phyloP scores from a whole-genome alignment of 83 land plant species.

The Isoetes engelmannii region DNA sequence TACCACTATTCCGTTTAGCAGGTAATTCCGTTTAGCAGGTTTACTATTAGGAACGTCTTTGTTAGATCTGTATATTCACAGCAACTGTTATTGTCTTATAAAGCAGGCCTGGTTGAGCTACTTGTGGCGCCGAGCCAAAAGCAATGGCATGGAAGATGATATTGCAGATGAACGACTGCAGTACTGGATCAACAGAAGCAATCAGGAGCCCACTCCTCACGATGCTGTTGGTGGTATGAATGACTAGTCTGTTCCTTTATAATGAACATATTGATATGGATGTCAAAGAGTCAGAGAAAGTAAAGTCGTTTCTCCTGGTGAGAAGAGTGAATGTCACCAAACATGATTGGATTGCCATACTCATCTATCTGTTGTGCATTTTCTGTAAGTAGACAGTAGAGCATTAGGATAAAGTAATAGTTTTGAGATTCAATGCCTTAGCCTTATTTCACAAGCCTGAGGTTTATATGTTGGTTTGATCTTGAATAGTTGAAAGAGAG shows the following conservation, averaged over 20 bases:
- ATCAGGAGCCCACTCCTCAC: conserved; percentile 54
- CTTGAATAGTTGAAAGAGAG: conserved; percentile 63
- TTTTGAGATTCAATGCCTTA: no score
- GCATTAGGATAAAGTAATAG: no score
- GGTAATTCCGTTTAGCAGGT: conserved; percentile 25
- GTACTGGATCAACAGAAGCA: conserved; percentile 59
- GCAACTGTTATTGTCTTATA: not conserved
- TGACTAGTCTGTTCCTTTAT: not conserved
- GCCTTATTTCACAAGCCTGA: no score
- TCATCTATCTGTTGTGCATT: no score
- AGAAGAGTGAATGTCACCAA: no score
- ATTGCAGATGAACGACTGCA: conserved; percentile 73
- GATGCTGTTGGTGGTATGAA: conserved; percentile 65
- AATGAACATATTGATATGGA: no score
- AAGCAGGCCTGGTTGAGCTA: conserved; percentile 76
- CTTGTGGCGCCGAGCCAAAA: conserved; percentile 87
- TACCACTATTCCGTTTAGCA: no score
- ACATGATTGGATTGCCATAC: no score
- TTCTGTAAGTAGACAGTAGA: no score
- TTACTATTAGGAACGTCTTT: not conserved
- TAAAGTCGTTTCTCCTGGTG: no score
- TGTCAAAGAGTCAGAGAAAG: no score
- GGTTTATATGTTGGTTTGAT: no score
- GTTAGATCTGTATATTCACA: not conserved
- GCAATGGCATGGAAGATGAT: conserved; percentile 66